Evolutionary conservation across 495 filamentous ascomycete species (phyloP).

Genomic region (Aspergillus incahuasiensis): DNA sequence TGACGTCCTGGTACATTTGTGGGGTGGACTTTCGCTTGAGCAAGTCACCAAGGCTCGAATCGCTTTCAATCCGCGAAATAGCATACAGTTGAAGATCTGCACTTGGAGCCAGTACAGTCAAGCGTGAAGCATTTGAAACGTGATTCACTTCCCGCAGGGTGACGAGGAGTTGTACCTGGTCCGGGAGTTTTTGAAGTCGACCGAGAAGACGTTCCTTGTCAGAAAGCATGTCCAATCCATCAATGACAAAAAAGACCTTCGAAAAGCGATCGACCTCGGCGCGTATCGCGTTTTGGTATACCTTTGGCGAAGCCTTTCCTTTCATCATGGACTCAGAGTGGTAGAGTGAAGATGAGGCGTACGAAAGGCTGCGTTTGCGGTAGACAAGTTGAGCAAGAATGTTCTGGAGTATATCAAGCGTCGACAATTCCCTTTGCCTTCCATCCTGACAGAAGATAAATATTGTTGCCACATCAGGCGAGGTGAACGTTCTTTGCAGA

Average conservation of each 20-base stretch:
- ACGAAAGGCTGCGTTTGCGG: slow-evolving; percentile 22
- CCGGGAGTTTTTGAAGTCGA: slow-evolving; percentile 32
- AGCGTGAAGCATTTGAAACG: slow-evolving; percentile 8
- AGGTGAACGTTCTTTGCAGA: slow-evolving; percentile 29
- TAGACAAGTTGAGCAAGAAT: slow-evolving; percentile 34
- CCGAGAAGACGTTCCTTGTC: slow-evolving; percentile 31
- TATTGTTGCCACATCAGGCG: slow-evolving; percentile 29
- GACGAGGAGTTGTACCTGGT: slow-evolving; percentile 32
- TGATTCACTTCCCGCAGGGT: slow-evolving; percentile 26
- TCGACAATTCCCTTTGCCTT: slow-evolving; percentile 16
- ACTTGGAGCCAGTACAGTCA: slow-evolving; percentile 13
- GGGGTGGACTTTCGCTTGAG: slow-evolving; percentile 8
- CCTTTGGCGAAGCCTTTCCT: slow-evolving; percentile 25
- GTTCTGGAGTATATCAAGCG: slow-evolving; percentile 20
- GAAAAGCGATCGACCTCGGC: slow-evolving; percentile 33
- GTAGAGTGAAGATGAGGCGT: slow-evolving; percentile 22
- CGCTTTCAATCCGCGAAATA: slow-evolving; percentile 12
- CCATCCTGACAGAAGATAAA: slow-evolving; percentile 33
- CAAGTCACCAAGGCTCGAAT: slow-evolving; percentile 9
- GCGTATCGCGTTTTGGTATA: slow-evolving; percentile 32
- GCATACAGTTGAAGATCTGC: slow-evolving; percentile 23
- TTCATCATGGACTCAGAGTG: slow-evolving; percentile 18
- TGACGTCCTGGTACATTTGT: slow-evolving; percentile 16
- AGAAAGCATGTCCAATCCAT: slow-evolving; percentile 26
- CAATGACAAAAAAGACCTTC: slow-evolving; percentile 28